phyloP scores from a whole-genome alignment of 176 grass and related monocot species.

The Hsuehochloa calcarea region DNA sequence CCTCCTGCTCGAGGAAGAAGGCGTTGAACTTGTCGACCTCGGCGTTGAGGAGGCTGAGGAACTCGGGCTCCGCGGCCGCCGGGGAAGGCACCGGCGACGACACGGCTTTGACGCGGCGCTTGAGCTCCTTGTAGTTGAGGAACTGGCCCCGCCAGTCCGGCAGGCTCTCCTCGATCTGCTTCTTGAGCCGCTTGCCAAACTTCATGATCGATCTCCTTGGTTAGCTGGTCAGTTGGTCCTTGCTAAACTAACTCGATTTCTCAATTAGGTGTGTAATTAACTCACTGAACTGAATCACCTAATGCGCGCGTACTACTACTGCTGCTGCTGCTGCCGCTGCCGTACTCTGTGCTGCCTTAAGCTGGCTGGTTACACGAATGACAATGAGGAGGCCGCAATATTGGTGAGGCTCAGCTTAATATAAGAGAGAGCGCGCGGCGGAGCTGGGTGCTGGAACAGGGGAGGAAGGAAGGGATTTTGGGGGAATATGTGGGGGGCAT shows the following conservation, averaged over 20 bases:
- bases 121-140: conserved; percentile 88
- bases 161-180: conserved; percentile 85
- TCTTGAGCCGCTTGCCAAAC: conserved; percentile 89
- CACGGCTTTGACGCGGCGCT: conserved; percentile 65
- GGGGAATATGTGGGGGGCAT: too few species aligned
- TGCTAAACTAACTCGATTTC: too few species aligned
- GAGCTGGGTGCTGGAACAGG: not conserved
- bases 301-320: not conserved
- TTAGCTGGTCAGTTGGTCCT: not conserved
- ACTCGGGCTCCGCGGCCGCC: conserved; percentile 48
- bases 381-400: conserved; percentile 4
- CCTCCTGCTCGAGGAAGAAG: conserved; percentile 93
- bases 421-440: not conserved
- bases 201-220: conserved; percentile 43
- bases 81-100: conserved; percentile 26
- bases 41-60: conserved; percentile 65
- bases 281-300: too few species aligned
- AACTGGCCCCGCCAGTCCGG: conserved; percentile 83
- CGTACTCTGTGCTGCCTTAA: too few species aligned
- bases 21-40: conserved; percentile 92
- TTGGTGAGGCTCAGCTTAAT: not conserved
- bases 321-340: too few species aligned
- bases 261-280: too few species aligned
- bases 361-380: not conserved
- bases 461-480: too few species aligned